Evolutionary conservation across 805 yeast genomes (phyloP).

Genomic region (Candida vaughaniae): DNA sequence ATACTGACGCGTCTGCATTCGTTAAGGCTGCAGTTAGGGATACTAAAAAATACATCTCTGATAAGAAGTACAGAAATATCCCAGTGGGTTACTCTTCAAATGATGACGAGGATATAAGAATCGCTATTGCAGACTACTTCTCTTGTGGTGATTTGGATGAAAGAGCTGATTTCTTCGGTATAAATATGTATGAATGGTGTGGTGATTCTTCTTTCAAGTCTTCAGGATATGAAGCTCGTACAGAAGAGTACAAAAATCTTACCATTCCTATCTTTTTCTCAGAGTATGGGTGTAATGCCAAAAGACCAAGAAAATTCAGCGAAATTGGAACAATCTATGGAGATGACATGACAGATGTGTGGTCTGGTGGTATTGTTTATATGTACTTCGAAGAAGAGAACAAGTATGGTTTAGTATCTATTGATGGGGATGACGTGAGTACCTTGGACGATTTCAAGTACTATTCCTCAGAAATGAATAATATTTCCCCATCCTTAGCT

Average conservation of each 20-base stretch:
- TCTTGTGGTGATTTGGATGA: conserved; percentile 71
- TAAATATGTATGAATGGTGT: conserved; percentile 90
- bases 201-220: conserved; percentile 56
- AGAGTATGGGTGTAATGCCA: conserved; percentile 83
- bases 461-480: conserved; percentile 34
- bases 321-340: conserved; percentile 71
- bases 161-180: conserved; percentile 76
- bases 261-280: conserved; percentile 83
- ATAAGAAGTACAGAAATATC: conserved; percentile 65
- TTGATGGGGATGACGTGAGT: conserved; percentile 47
- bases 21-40: conserved; percentile 97
- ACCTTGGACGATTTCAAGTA: conserved; percentile 60
- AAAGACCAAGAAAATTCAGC: conserved; percentile 70
- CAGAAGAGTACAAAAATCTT: conserved; percentile 68
- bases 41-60: conserved; percentile 68
- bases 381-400: conserved; percentile 87
- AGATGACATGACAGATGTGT: conserved; percentile 76
- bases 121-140: conserved; percentile 77
- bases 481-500: conserved; percentile 37
- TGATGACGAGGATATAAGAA: conserved; percentile 82
- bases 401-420: conserved; percentile 74
- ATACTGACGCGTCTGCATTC: conserved; percentile 88
- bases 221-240: conserved; percentile 72
- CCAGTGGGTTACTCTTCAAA: conserved; percentile 95
- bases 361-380: conserved; percentile 94